These are phyloP conservation scores for Chrysanthemum makinoi DNA, from an alignment of 129 eudicot genomes.

Conservation along the genomic window DNA sequence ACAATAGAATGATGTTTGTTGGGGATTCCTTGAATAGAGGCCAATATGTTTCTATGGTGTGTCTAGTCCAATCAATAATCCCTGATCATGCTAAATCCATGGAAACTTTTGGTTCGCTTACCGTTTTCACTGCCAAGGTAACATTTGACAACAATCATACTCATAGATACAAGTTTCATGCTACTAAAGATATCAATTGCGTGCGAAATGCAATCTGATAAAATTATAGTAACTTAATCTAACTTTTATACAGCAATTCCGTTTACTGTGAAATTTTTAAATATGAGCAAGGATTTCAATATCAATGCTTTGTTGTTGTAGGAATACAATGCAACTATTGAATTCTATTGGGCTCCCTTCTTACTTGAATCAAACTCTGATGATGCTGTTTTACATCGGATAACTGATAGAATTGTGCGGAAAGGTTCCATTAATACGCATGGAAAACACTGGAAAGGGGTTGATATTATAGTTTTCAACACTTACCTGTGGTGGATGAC, in stretches of 20 bases:
- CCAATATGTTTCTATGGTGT: conserved; percentile 80
- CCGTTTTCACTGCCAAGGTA: conserved; percentile 80
- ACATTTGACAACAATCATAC: neutral
- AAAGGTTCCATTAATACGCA: conserved; percentile 87
- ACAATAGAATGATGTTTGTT: conserved; percentile 86
- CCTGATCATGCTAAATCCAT: conserved; percentile 78
- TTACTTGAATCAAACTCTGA: conserved; percentile 91
- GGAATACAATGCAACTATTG: conserved; percentile 92
- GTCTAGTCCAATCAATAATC: conserved; percentile 66
- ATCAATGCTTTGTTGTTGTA: conserved; percentile 12
- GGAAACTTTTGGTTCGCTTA: conserved; percentile 62
- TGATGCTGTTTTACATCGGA: conserved; percentile 63
- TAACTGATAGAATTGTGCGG: conserved; percentile 71
- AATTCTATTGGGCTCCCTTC: conserved; percentile 99
- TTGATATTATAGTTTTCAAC: conserved; percentile 80
- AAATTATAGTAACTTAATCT: too few relatives aligned
- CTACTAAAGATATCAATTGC: too few relatives aligned
- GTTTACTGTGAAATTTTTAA: neutral
- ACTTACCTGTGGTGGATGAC: conserved; percentile 99
- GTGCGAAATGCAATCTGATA: neutral
- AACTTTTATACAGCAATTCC: neutral
- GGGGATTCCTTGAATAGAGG: conserved; percentile 95
- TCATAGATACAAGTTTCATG: neutral
- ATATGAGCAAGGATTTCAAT: neutral
- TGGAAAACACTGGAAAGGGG: conserved; percentile 87